Evolutionary conservation across 2,329 filamentous ascomycete genomes (phyloP).

Genomic region (Curvularia eragrostidis): DNA sequence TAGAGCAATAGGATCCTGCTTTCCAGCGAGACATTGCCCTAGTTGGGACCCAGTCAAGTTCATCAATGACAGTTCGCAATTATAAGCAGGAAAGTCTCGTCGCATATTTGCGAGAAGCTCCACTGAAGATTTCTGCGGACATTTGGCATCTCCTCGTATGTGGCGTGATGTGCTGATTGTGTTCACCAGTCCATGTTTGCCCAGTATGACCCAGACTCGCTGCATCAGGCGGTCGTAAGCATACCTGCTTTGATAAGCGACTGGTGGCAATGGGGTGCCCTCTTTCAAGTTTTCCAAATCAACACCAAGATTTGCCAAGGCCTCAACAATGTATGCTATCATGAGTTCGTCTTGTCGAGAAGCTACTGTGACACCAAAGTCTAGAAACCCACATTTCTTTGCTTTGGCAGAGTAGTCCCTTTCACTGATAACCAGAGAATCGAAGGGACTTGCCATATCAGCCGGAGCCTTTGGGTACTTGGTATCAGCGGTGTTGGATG

Average conservation of each 20-base stretch:
- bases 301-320: slow-evolving; percentile 12
- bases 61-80: slow-evolving; percentile 12
- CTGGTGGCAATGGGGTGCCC: slow-evolving; percentile 1
- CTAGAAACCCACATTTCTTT: slow-evolving; percentile 9
- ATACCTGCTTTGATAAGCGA: slow-evolving; percentile 8
- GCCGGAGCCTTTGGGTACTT: neutral
- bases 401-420: neutral
- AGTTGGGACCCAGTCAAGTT: slow-evolving; percentile 13
- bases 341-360: slow-evolving; percentile 16
- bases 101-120: neutral
- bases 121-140: neutral
- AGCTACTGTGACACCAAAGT: slow-evolving; percentile 7
- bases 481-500: neutral
- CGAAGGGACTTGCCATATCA: neutral
- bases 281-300: slow-evolving; percentile 1
- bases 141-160: neutral
- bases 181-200: slow-evolving; percentile 12
- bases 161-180: neutral
- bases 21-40: slow-evolving; percentile 16
- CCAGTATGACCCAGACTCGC: slow-evolving; percentile 11
- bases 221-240: slow-evolving; percentile 7
- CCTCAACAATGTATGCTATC: slow-evolving; percentile 21
- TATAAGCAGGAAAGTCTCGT: slow-evolving; percentile 15
- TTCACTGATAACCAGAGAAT: slow-evolving; percentile 3
- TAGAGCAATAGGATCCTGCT: slow-evolving; percentile 17